Conservation (phyloP, 1,139 yeast genomes). For the Pichia sp. region DNA sequence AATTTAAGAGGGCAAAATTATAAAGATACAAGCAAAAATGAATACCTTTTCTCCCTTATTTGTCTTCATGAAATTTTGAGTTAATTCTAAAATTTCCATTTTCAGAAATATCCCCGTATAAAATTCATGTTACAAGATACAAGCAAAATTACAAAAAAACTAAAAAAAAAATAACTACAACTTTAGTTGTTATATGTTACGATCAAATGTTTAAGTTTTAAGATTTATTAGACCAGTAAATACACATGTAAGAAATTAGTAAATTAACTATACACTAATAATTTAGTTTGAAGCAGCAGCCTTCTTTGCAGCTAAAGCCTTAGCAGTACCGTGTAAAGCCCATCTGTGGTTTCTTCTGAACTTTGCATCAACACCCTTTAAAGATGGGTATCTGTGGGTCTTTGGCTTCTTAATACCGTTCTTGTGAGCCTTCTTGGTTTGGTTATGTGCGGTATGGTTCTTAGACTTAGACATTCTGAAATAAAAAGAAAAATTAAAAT, state of each 20-base stretch:
- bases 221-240: slow-evolving; percentile 8
- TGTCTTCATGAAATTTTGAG: too few relatives aligned
- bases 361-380: slow-evolving; percentile 98
- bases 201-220: neutral
- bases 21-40: neutral
- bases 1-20: neutral
- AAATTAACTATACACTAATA: slow-evolving; percentile 3
- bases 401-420: slow-evolving; percentile 99
- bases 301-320: slow-evolving; percentile 68
- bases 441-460: slow-evolving; percentile 99
- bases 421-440: slow-evolving; percentile 99
- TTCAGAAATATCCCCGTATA: neutral
- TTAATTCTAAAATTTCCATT: neutral
- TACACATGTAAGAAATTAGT: slow-evolving; percentile 4
- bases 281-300: slow-evolving; percentile 18
- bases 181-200: neutral
- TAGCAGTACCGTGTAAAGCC: slow-evolving; percentile 97
- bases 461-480: slow-evolving; percentile 86
- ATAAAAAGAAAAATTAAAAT: neutral
- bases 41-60: too few relatives aligned
- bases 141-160: too few relatives aligned
- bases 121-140: neutral
- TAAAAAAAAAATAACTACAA: neutral
- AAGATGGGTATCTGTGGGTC: slow-evolving; percentile 96
- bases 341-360: slow-evolving; percentile 99